A percentile compares a stretch with the other conserved stretches of the same genome.
Conservation (phyloP, 2,329 filamentous ascomycete genomes). For the Hypomyces rosellus region DNA sequence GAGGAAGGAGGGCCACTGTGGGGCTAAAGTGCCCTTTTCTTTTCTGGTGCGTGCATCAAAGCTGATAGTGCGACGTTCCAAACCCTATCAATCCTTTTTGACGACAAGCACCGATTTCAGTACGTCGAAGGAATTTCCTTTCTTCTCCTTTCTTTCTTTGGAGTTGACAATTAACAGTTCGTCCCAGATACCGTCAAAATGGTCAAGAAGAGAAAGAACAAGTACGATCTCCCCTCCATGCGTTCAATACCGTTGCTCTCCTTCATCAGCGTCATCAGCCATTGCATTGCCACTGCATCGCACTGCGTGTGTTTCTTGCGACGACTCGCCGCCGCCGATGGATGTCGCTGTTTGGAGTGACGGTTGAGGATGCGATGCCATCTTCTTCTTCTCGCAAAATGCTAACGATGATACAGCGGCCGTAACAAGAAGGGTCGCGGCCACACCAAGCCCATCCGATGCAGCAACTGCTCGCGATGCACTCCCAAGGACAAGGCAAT, state of each 20-base stretch:
- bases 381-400: not conserved
- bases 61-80: slow-evolving; percentile 9
- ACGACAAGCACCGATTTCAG: slow-evolving; percentile 17
- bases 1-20: not conserved
- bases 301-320: not conserved
- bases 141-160: slow-evolving; percentile 15
- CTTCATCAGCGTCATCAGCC: not conserved
- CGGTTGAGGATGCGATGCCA: not conserved
- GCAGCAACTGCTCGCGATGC: slow-evolving; percentile 70
- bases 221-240: slow-evolving; percentile 38
- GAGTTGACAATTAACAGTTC: slow-evolving; percentile 27
- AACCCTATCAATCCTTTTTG: slow-evolving; percentile 14
- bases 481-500: slow-evolving; percentile 99
- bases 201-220: slow-evolving; percentile 69
- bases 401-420: slow-evolving; percentile 54
- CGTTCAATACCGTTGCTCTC: slow-evolving; percentile 4
- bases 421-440: slow-evolving; percentile 99
- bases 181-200: slow-evolving; percentile 53
- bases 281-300: too few relatives aligned
- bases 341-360: not conserved
- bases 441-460: slow-evolving; percentile 98
- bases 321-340: not conserved
- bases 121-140: slow-evolving; percentile 18
- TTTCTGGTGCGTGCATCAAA: not conserved
- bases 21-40: slow-evolving; percentile 1